Conservation (phyloP, 164 flowering plant species). For the Vitis vinifera region DNA sequence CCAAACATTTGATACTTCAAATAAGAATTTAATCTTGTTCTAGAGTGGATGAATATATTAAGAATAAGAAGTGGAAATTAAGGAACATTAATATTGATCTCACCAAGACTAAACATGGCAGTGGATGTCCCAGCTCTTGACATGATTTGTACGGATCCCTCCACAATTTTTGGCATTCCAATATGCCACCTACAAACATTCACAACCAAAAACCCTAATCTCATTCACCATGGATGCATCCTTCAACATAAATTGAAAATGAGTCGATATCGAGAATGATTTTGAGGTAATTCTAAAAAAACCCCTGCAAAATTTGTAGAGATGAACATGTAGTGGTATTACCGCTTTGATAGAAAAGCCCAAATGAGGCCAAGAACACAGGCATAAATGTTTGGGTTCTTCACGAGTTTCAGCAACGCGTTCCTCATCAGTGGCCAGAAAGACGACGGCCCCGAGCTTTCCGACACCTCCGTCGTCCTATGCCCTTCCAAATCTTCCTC, state of each 20-base stretch:
- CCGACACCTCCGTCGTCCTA: background rate
- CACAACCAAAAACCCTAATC: too few species aligned
- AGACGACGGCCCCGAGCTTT: background rate
- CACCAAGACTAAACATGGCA: constrained; percentile 36
- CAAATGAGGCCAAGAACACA: constrained; percentile 19
- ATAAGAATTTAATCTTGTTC: too few species aligned
- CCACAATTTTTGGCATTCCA: constrained; percentile 25
- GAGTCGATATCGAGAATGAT: too few species aligned
- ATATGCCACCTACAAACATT: constrained; percentile 23
- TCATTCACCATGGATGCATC: too few species aligned
- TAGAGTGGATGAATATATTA: too few species aligned
- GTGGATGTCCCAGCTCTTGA: constrained; percentile 28
- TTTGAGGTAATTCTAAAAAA: too few species aligned
- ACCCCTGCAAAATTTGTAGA: too few species aligned
- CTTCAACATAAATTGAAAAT: too few species aligned
- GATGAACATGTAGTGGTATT: too few species aligned
- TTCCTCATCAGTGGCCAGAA: constrained; percentile 7
- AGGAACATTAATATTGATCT: background rate
- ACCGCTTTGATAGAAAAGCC: constrained; percentile 24
- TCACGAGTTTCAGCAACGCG: constrained; percentile 12
- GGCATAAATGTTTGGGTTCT: constrained; percentile 25
- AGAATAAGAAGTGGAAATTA: too few species aligned
- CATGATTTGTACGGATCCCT: constrained; percentile 25
- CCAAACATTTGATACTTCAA: too few species aligned
- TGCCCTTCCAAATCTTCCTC: constrained; percentile 1